Evolutionary conservation across 129 eudicot species (phyloP).

Genomic region (Centaurea solstitialis): DNA sequence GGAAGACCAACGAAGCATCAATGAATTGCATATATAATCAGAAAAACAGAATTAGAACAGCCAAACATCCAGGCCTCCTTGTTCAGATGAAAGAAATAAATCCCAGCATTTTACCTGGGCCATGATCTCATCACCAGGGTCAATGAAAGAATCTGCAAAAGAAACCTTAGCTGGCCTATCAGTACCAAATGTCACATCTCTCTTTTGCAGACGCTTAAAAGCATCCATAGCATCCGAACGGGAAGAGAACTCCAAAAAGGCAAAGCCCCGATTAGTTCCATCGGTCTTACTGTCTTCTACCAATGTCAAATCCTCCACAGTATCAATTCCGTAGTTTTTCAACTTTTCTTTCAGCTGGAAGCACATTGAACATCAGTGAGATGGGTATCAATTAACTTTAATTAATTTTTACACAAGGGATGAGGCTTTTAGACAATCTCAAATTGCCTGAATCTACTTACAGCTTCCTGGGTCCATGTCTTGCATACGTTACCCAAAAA

Average conservation of each 20-base stretch:
- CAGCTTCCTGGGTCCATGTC: slow-evolving; percentile 96
- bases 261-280: slow-evolving; percentile 91
- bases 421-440: not conserved
- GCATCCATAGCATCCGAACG: slow-evolving; percentile 98
- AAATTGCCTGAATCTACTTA: slow-evolving; percentile 60
- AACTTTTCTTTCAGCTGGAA: slow-evolving; percentile 86
- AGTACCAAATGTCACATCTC: slow-evolving; percentile 81
- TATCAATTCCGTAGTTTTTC: slow-evolving; percentile 81
- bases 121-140: slow-evolving; percentile 98
- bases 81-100: slow-evolving; percentile 21
- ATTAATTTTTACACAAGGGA: slow-evolving; percentile 25
- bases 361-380: slow-evolving; percentile 46
- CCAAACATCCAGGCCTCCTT: slow-evolving; percentile 5
- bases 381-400: slow-evolving; percentile 27
- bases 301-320: slow-evolving; percentile 79
- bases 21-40: not conserved
- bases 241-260: slow-evolving; percentile 90
- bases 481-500: slow-evolving; percentile 96
- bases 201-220: slow-evolving; percentile 90
- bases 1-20: slow-evolving; percentile 3
- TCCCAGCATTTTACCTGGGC: slow-evolving; percentile 73
- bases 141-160: slow-evolving; percentile 91
- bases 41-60: not conserved
- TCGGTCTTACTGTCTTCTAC: slow-evolving; percentile 82
- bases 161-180: slow-evolving; percentile 94